Evolutionary conservation across 129 eudicot species (phyloP).

Genomic region (Chrysanthemum makinoi): DNA sequence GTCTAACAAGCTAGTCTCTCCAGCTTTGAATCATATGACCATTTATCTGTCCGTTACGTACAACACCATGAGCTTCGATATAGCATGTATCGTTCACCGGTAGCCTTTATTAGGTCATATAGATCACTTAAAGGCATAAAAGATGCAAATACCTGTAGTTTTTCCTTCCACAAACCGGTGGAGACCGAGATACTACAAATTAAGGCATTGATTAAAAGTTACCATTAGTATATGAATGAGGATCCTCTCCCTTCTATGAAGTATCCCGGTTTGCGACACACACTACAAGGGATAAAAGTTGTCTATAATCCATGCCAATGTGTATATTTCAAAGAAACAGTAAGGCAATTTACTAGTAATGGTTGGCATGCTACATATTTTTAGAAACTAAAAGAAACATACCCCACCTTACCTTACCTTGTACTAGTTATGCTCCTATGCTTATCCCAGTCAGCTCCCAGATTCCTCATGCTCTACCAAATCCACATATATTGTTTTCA

Average conservation of each 20-base stretch:
- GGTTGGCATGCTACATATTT: neutral
- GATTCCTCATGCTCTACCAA: too few species aligned
- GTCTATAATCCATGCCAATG: neutral
- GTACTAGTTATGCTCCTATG: too few species aligned
- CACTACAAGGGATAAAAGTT: too few species aligned
- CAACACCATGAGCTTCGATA: conserved; percentile 86
- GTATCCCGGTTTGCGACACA: neutral
- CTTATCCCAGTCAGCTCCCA: too few species aligned
- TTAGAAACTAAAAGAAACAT: too few species aligned
- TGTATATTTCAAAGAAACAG: neutral
- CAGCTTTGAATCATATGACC: conserved; percentile 90
- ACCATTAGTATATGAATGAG: neutral
- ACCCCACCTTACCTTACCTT: too few species aligned
- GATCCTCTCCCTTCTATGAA: conserved; percentile 6
- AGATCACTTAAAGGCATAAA: conserved; percentile 86
- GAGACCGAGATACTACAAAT: conserved; percentile 19
- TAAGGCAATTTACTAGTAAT: neutral
- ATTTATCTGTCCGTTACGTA: conserved; percentile 73
- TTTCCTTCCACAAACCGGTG: conserved; percentile 23
- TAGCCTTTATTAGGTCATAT: conserved; percentile 79
- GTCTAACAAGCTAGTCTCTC: conserved; percentile 91
- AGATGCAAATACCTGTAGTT: conserved; percentile 95
- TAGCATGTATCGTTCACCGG: conserved; percentile 66
- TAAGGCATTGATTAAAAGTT: conserved; percentile 7
- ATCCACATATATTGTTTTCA: too few species aligned